Evolutionary conservation across 2,329 filamentous ascomycete genomes (phyloP).

Genomic region (Beauveria sp.): DNA sequence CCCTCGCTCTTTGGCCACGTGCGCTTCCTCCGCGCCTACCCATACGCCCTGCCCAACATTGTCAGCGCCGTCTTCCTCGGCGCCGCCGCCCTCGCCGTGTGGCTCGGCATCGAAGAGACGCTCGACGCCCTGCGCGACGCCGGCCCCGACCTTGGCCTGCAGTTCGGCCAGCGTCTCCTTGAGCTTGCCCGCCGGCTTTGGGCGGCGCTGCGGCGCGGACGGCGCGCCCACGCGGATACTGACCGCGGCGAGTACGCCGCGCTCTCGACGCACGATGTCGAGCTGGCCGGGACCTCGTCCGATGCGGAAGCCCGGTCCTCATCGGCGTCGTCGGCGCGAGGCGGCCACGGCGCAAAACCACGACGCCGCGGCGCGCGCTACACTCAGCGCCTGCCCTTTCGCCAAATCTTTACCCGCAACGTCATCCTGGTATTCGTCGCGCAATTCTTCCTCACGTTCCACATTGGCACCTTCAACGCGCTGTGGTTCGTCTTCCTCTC

Average conservation of each 20-base stretch:
- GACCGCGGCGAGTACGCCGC: conserved; percentile 17
- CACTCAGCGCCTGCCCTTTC: conserved; percentile 42
- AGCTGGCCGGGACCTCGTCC: conserved; percentile 13
- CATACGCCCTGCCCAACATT: conserved; percentile 48
- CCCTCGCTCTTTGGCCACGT: conserved; percentile 41
- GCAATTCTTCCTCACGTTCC: conserved; percentile 63
- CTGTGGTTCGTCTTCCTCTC: conserved; percentile 73
- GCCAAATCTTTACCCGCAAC: conserved; percentile 48
- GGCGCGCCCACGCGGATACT: neutral
- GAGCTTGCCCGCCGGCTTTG: conserved; percentile 19
- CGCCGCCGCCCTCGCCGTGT: conserved; percentile 35
- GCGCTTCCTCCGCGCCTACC: conserved; percentile 39
- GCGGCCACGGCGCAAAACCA: neutral
- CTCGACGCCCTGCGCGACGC: conserved; percentile 33
- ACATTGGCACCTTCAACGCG: conserved; percentile 68
- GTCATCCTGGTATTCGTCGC: conserved; percentile 49
- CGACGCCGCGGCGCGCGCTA: conserved; percentile 26
- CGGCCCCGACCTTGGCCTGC: conserved; percentile 34
- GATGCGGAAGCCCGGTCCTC: neutral
- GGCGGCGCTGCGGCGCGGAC: conserved; percentile 8
- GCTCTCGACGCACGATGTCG: conserved; percentile 18
- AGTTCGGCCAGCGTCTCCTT: conserved; percentile 30
- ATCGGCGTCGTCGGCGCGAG: neutral
- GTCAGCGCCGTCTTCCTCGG: conserved; percentile 42
- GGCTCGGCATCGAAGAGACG: conserved; percentile 47